Base-by-base conservation (phyloP, 768 basidiomycete genomes). In the Kwoniella pini region DNA sequence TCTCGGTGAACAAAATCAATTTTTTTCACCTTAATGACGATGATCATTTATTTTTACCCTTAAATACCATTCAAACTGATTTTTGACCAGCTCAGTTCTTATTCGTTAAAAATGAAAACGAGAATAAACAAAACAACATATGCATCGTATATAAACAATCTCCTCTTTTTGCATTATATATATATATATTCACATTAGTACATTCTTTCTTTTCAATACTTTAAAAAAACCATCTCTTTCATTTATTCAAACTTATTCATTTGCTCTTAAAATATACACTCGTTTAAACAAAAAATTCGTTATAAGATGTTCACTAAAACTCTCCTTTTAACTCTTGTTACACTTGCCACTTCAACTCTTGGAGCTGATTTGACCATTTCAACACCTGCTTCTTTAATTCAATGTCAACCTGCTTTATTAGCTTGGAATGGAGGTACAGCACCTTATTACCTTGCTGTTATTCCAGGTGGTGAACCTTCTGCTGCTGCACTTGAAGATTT, bases 391-490 rank as follows among this genome's bases (percentile, higher is more conserved):
- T 59, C 63, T 22, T 52, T 76, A 40, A 66, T 66, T 21, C 52
- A 65, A 53, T 72, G 71, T 45, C 71, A 74, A 52, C 69, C 69
- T 3, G 67, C 60, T 30, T 51, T 63, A 22, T 17, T 74, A 33
- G 30, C 54, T 15, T 74, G 72, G 72, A 42, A 26, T 19, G 70
- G 67, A 30, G 70, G 70, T 60, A 36, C 43, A 17, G 69, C 61
- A 15, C 71, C 71, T 15, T 73, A 72, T 63, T 72, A 54, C 65
- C 44, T 68, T 22, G 62, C 69, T 44, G 62, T 65, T 56, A 71
- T 74, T 44, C 72, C 72, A 26, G 72, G 72, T 58, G 64, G 65
- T 44, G 59, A 74, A 49, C 54, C 70, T 9, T 62, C 63, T 7
- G 70, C 66, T 15, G 67, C 66, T 54, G 66, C 71, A 33, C 43